Evolutionary conservation across 139 green algal genomes (phyloP), one percentile per base, ranked within the genome.

Genomic region (Trebouxia sp.): DNA sequence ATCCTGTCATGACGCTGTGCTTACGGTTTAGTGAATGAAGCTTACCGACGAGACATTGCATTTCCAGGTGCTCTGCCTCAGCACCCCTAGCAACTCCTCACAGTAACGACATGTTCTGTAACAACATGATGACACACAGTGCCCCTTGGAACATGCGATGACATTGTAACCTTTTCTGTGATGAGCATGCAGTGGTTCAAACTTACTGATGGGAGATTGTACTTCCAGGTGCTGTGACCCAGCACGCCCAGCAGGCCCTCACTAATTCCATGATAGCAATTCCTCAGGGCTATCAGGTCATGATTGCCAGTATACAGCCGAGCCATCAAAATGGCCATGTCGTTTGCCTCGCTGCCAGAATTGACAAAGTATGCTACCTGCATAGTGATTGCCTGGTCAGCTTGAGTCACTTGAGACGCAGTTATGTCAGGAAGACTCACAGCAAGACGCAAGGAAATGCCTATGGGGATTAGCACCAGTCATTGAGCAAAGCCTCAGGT

Each of bases 1-100:
- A n/a, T n/a, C n/a, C n/a, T n/a, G n/a, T n/a, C n/a, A n/a, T n/a
- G n/a, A n/a, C n/a, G n/a, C n/a, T n/a, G n/a, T n/a, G n/a, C n/a
- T n/a, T n/a, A n/a, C n/a, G n/a, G n/a, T n/a, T n/a, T n/a, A n/a
- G n/a, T n/a, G n/a, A n/a, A n/a, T n/a, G n/a, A n/a, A n/a, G n/a
- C 30, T 69, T 39, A 69, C 58, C 30, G 58, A 69, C 0, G 94
- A 91, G 37, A 97, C 72, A 58, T 87, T 85, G 79, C 94, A 91
- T 84, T 99, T 99, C 96, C 96, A 99, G 8, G 92, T 98, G 87
- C 85, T 80, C 67, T 97, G 93, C 0, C 93, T 95, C 41, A 94
- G 93, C 10, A 94, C 83, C 35, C 94, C 94, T 94, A 98, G 98
- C 1, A 95, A 97, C n/a, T 75, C 88, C 2, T 90, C 86, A 76